A percentile compares a stretch with the other conserved stretches of the same genome.
phyloP scores from a whole-genome alignment of 2,329 filamentous ascomycete genomes.

The Epichloe brachyelytri region DNA sequence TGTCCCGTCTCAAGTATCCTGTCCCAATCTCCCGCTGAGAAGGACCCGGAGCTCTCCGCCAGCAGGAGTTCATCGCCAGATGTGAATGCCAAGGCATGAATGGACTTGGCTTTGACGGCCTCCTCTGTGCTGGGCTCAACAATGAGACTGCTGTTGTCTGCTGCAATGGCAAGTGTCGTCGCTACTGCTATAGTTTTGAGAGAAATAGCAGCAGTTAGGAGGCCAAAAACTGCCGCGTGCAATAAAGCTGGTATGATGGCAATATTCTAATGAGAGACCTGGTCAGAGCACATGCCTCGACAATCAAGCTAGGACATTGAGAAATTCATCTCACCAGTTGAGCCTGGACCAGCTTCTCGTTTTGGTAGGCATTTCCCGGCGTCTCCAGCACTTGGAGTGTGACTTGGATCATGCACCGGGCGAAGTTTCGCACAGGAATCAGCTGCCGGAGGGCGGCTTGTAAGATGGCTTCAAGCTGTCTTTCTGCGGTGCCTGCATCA shows the following conservation, averaged over 20 bases:
- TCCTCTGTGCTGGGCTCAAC: slow-evolving; percentile 51
- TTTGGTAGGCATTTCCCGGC: slow-evolving; percentile 54
- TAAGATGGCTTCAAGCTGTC: slow-evolving; percentile 69
- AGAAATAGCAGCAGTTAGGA: slow-evolving; percentile 73
- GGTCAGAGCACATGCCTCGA: slow-evolving; percentile 7
- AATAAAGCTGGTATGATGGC: slow-evolving; percentile 69
- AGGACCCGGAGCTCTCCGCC: slow-evolving; percentile 69
- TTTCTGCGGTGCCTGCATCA: slow-evolving; percentile 51
- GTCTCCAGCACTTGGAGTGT: slow-evolving; percentile 62
- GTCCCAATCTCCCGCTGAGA: slow-evolving; percentile 66
- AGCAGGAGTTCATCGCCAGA: slow-evolving; percentile 59
- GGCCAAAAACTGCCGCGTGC: slow-evolving; percentile 63
- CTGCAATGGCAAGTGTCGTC: slow-evolving; percentile 46
- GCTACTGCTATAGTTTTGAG: slow-evolving; percentile 60
- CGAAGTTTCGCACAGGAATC: slow-evolving; percentile 62
- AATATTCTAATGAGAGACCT: slow-evolving; percentile 44
- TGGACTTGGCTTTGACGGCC: slow-evolving; percentile 49
- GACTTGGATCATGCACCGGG: slow-evolving; percentile 65
- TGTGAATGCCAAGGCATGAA: slow-evolving; percentile 79
- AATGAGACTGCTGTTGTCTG: slow-evolving; percentile 29
- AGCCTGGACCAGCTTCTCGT: slow-evolving; percentile 46
- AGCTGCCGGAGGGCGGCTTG: slow-evolving; percentile 61
- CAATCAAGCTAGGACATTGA: background rate
- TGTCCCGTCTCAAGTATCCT: slow-evolving; percentile 52
- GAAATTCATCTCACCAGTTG: slow-evolving; percentile 37